Evolutionary conservation across 2,329 filamentous ascomycete genomes (phyloP), one percentile per base, ranked within the genome.

Genomic region (Teratosphaeria viscida): DNA sequence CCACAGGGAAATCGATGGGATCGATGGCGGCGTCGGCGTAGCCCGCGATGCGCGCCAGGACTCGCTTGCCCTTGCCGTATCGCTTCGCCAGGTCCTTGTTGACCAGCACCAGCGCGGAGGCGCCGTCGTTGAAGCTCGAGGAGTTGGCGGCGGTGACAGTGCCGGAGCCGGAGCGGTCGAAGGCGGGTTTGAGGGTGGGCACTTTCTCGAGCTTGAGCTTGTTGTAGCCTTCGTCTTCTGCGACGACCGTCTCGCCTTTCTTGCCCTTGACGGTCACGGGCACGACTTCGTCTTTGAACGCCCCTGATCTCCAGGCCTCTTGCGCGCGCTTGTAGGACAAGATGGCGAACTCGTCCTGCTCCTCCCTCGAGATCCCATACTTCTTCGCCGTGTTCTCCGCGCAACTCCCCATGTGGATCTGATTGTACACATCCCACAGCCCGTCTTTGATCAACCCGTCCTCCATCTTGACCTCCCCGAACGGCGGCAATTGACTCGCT

Each of bases 361-460:
- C 85, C 74, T 96, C 85, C 14, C 94, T 81, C 8, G 87, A 86
- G 63, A 99, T 83, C 0, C 82, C 78, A 74, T 90, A 83, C 68
- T 92, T 92, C 80, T 95, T 96, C 55, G 89, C 94, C 1, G 92
- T 96, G 66, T 87, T 90, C 78, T 99, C 94, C 16, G 92, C 92
- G 72, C 94, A 99, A 68, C 94, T 91, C 52, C 94, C 94, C 94
- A 99, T 99, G 76, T 97, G 94, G 70, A 96, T 88, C 72, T 96
- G 84, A 73, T 95, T 91, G 76, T 96, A 99, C 14, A 96, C 92
- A 72, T 99, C 94, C 79, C 90, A 96, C 62, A 99, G 77, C 0
- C 94, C 94, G 70, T 99, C 94, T 74, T 94, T 94, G 72, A 97
- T 88, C 68, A 99, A 77, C 0, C 92, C 94, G 70, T 99, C 94